phyloP scores from a whole-genome alignment of 1,284 basidiomycete species.

The Apiotrichum veenhuisii region DNA sequence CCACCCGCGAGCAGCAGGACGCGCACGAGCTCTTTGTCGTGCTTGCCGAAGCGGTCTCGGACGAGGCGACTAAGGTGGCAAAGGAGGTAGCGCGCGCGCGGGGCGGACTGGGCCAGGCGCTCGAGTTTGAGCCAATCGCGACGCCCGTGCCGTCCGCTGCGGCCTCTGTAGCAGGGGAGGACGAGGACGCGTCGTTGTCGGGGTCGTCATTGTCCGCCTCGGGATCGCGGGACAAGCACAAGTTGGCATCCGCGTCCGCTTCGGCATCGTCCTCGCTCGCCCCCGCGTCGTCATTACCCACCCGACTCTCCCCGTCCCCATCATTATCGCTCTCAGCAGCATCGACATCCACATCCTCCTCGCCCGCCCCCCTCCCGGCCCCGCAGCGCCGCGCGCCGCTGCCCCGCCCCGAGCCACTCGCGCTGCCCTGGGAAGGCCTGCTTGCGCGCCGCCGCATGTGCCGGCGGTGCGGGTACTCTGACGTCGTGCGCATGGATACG shows the following conservation, averaged over 20 bases:
- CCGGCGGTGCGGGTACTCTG: constrained; percentile 41
- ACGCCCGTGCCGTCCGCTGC: background rate
- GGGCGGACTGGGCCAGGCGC: constrained; percentile 20
- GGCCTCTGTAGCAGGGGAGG: background rate
- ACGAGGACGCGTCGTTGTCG: background rate
- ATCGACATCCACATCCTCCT: background rate
- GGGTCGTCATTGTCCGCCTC: too few species aligned
- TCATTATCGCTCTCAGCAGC: background rate
- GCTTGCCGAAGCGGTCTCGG: constrained; percentile 78
- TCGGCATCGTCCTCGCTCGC: background rate
- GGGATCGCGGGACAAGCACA: too few species aligned
- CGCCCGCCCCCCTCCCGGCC: background rate
- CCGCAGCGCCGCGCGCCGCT: background rate
- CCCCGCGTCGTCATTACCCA: too few species aligned
- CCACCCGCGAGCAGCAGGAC: constrained; percentile 86
- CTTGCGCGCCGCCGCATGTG: constrained; percentile 45
- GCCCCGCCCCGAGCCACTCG: constrained; percentile 17
- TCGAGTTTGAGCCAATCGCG: constrained; percentile 5
- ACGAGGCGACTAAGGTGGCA: constrained; percentile 58
- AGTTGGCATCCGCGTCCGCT: background rate
- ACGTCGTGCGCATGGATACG: constrained; percentile 45
- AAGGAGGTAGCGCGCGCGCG: constrained; percentile 30
- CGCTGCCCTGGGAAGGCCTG: constrained; percentile 49
- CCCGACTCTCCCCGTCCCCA: too few species aligned
- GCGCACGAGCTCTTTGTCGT: constrained; percentile 93